Base-by-base conservation (phyloP, 805 yeast species). In the Kluyveromyces starmeri region DNA sequence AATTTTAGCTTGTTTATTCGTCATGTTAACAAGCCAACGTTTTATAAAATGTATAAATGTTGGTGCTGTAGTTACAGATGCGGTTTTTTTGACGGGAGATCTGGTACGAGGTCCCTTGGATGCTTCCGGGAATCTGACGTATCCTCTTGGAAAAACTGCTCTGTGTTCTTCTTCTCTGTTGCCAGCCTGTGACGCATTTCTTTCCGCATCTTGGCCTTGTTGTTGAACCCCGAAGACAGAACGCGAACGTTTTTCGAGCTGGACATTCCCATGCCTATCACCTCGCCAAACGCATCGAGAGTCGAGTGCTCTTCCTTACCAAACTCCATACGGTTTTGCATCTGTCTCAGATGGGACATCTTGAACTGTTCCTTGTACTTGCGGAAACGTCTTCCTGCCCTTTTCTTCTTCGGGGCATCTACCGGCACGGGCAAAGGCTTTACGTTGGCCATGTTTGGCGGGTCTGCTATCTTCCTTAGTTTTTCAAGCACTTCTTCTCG, bases 311-410 rank as follows among this genome's bases (percentile, higher is more conserved):
- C 95, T 42, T 68, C 65, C 46, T 77, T 70, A 5, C 94, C 96
- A 60, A 89, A 88, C 27, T 69, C 80, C 73, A 88, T 70, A 49
- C 82, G 73, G 53, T 89, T 86, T 48, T 84, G 95, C 3, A 94
- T 81, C 44, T 75, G 79, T 22, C 86, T 76, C 28, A 83, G 53
- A 36, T 86, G 94, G 0, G 95, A 79, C 68, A 82, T 70, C 48
- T 78, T 78, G 58, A 80, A 78, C 50, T 83, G 76, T 51, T 85
- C 83, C 55, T 83, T 85, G 62, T 75, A 70, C 56, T 85, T 86
- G 33, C 95, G 67, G 45, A 81, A 69, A 37, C 89, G 62, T 43
- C 76, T 65, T 1, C 98, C 98, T 2, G 94, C 96, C 47, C 98
- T 67, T 46, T 78, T 83, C 58, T 84, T 83, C 4, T 89, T 76